Base-by-base conservation (phyloP, 78 protist genomes). In the Dictyostelium discoideum region DNA sequence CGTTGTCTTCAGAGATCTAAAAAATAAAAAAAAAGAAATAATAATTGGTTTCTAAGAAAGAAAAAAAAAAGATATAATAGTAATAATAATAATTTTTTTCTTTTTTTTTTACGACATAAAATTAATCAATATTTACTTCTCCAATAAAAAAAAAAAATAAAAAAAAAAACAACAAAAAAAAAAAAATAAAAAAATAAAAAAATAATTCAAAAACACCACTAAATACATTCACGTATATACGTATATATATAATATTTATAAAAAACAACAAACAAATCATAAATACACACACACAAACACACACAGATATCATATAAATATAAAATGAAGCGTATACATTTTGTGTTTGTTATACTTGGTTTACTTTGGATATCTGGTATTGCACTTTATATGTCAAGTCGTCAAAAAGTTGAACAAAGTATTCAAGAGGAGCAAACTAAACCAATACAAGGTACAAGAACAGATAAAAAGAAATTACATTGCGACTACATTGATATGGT, bases 401-500 rank as follows among this genome's bases (percentile, higher is more conserved):
- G 46, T 37, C 81, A 74, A 74, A 18, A 74, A 14, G 81, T 74
- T 6, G 81, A 74, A 18, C 40, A 24, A 9, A 5, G 1, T 39
- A 22, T 60, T n/a, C 40, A 29, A 5, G 20, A 26, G 18, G 86
- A 57, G 11, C 42, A 26, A 14, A 60, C 65, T 42, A 18, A n/a
- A n/a, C 84, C 67, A 79, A 16, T 11, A 42, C 44, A 6, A 29
- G 83, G 83, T 10, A 20, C 69, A 20, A 82, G 22, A 40, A 5
- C 50, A 2, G 48, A 16, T 24, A 81, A 81, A 81, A 44, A 29
- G 32, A 39, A 60, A 11, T 63, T 60, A 16, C 65, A 54, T 32
- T 84, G 87, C n/a, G 77, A 84, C 39, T 32, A 84, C n/a, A 84
- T 84, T 22, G 87, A 84, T 84, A 29, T 84, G 11, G 87, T 84